phyloP scores from a whole-genome alignment of 202 grass and related monocot species.

The Zizania palustris region DNA sequence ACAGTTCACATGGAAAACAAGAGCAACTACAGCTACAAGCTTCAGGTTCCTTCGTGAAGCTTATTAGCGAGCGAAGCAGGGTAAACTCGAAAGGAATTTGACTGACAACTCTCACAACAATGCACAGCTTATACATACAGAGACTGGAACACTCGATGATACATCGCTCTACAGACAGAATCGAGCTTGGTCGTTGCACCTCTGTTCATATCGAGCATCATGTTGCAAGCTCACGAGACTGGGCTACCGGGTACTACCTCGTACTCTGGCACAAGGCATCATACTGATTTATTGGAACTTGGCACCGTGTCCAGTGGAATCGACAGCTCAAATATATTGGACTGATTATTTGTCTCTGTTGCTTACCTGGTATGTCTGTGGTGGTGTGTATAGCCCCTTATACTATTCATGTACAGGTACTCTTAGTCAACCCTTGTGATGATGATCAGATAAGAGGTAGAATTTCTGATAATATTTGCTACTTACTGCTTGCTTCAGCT shows the following conservation, averaged over 20 bases:
- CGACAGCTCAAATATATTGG: constrained; percentile 9
- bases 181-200: neutral
- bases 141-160: neutral
- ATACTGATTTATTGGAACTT: neutral
- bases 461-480: neutral
- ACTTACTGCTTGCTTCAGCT: constrained; percentile 18
- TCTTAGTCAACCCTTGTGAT: neutral
- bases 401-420: constrained; percentile 31
- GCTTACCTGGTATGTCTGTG: neutral
- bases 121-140: constrained; percentile 23
- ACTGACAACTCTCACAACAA: neutral
- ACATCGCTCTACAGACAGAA: neutral
- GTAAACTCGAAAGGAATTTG: neutral
- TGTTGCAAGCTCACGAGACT: neutral
- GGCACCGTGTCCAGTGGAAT: neutral
- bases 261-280: neutral
- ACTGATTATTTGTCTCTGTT: neutral
- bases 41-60: constrained; percentile 10
- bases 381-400: neutral
- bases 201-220: constrained; percentile 17
- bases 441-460: neutral
- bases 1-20: neutral
- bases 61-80: constrained; percentile 41
- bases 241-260: neutral
- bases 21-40: neutral